phyloP scores from a whole-genome alignment of 805 yeast genomes.

The Sugiyamaella valdiviana region DNA sequence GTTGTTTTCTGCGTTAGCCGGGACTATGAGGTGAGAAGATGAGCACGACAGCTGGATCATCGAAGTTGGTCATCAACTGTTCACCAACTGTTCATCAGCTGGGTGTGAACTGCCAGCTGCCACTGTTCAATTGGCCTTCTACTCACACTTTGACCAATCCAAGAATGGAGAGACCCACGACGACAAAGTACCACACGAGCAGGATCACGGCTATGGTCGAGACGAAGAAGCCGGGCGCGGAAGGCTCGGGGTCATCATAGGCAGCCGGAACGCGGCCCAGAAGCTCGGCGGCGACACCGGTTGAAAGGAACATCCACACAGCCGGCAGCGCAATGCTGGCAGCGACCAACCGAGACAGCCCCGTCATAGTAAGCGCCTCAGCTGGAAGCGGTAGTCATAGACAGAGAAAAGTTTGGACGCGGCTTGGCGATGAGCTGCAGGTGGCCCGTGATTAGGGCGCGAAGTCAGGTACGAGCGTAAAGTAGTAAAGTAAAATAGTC shows the following conservation, averaged over 20 bases:
- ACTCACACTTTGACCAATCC: slow-evolving; percentile 8
- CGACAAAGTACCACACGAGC: slow-evolving; percentile 13
- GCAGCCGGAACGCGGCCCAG: neutral
- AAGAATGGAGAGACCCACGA: slow-evolving; percentile 8
- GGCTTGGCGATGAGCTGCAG: neutral
- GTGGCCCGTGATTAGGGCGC: too few relatives aligned
- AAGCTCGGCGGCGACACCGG: neutral
- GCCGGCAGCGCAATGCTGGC: neutral
- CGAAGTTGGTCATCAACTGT: neutral
- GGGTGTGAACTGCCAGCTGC: too few relatives aligned
- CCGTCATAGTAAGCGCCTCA: neutral
- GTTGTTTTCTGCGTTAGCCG: neutral
- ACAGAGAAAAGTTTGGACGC: neutral
- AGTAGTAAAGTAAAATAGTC: too few relatives aligned
- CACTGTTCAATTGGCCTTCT: too few relatives aligned
- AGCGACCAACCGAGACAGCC: neutral
- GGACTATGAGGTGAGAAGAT: too few relatives aligned
- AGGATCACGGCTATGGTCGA: slow-evolving; percentile 8
- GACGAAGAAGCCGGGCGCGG: neutral
- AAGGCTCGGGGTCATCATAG: neutral
- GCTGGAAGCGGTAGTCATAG: too few relatives aligned
- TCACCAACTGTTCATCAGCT: too few relatives aligned
- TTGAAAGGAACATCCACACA: neutral
- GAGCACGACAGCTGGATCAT: neutral
- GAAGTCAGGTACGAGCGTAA: too few relatives aligned